Conservation (phyloP, 1,284 basidiomycete genomes). For the Ceratobasidium sp. region DNA sequence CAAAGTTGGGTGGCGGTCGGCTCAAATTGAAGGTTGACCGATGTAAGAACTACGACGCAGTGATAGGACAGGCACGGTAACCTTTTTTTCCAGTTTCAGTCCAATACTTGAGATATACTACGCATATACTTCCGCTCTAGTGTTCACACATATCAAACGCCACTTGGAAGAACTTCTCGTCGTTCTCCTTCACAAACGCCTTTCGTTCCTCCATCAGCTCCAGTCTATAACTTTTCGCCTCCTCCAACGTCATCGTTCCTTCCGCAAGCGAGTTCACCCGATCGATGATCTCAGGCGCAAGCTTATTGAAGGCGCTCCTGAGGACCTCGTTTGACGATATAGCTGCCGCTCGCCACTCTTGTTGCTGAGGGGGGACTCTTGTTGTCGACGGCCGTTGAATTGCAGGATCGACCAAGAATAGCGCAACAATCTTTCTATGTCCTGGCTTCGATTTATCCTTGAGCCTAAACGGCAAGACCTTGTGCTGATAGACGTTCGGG, state of each 20-base stretch:
- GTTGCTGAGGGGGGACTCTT: slow-evolving; percentile 63
- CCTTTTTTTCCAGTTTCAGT: too few species aligned
- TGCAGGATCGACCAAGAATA: slow-evolving; percentile 67
- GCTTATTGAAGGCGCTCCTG: slow-evolving; percentile 50
- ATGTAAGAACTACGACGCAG: neutral
- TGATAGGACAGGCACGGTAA: too few species aligned
- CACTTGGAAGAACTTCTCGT: neutral
- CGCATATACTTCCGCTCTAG: too few species aligned
- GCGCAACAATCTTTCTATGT: slow-evolving; percentile 64
- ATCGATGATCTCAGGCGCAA: slow-evolving; percentile 52
- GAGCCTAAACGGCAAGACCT: slow-evolving; percentile 61
- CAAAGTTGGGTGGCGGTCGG: too few species aligned
- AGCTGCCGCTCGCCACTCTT: slow-evolving; percentile 58
- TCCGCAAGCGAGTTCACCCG: slow-evolving; percentile 48
- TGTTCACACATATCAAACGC: neutral
- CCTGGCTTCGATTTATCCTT: slow-evolving; percentile 62
- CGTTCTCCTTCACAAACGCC: slow-evolving; percentile 10
- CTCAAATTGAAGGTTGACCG: slow-evolving; percentile 54
- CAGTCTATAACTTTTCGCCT: slow-evolving; percentile 55
- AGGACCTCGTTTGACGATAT: slow-evolving; percentile 22
- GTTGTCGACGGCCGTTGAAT: slow-evolving; percentile 60
- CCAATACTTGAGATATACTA: neutral
- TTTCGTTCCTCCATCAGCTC: slow-evolving; percentile 57
- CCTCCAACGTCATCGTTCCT: slow-evolving; percentile 52
- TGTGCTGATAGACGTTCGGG: slow-evolving; percentile 64